These are phyloP conservation scores for Lomentospora prolificans DNA, from an alignment of 2,329 filamentous ascomycete genomes.

Conservation along the genomic window DNA sequence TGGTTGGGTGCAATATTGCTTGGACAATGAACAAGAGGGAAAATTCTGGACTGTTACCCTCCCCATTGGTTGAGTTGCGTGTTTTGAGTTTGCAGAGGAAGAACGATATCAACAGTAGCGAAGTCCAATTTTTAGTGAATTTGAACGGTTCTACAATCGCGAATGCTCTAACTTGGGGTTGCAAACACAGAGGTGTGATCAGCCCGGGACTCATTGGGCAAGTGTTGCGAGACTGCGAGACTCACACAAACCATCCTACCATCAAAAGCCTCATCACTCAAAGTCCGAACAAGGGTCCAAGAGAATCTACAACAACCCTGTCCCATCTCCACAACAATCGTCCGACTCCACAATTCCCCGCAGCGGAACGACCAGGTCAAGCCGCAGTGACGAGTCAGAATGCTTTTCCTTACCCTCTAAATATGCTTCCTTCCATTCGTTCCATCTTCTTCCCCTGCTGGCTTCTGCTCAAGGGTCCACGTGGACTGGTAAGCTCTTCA, in stretches of 20 bases:
- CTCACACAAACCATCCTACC: too few relatives aligned
- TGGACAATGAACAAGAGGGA: slow-evolving; percentile 6
- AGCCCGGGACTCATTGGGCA: too few relatives aligned
- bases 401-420: background rate
- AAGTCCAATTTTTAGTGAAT: background rate
- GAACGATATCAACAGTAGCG: background rate
- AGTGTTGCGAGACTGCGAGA: too few relatives aligned
- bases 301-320: background rate
- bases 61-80: background rate
- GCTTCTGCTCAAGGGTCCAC: background rate
- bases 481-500: background rate
- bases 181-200: too few relatives aligned
- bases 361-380: background rate
- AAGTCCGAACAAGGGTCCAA: background rate
- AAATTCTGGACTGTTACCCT: background rate
- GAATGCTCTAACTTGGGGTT: too few relatives aligned
- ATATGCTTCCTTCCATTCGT: background rate
- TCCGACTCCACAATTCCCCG: background rate
- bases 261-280: background rate
- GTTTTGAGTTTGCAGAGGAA: too few relatives aligned
- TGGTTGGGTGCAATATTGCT: slow-evolving; percentile 23
- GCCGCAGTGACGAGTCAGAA: background rate
- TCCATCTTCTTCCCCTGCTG: too few relatives aligned
- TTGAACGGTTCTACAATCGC: too few relatives aligned
- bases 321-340: background rate